phyloP scores from a whole-genome alignment of 1,139 yeast genomes.

The Sugiyamaella novakii region DNA sequence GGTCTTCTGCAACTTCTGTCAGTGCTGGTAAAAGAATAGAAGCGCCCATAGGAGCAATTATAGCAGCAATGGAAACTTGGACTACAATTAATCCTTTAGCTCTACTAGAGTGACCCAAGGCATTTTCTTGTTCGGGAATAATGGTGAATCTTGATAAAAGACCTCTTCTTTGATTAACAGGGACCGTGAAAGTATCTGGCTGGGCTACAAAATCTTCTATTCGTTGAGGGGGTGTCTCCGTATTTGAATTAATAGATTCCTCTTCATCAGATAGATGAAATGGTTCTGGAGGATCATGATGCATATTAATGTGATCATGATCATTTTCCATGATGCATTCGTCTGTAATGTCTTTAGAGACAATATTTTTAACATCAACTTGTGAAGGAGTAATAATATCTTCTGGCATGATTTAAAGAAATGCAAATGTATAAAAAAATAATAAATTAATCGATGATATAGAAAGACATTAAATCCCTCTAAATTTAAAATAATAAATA shows the following conservation, averaged over 20 bases:
- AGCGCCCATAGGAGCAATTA: slow-evolving; percentile 92
- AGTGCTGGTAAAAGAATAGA: slow-evolving; percentile 82
- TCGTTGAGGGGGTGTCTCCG: neutral
- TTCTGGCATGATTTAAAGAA: too few relatives aligned
- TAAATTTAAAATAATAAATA: too few relatives aligned
- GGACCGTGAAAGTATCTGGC: slow-evolving; percentile 22
- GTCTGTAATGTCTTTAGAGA: too few relatives aligned
- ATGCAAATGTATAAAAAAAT: too few relatives aligned
- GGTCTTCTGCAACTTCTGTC: slow-evolving; percentile 55
- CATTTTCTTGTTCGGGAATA: slow-evolving; percentile 72
- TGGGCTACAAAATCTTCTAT: slow-evolving; percentile 8
- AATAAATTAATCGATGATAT: too few relatives aligned
- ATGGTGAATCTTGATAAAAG: slow-evolving; percentile 46
- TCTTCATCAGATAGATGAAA: slow-evolving; percentile 6
- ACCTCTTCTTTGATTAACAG: slow-evolving; percentile 34
- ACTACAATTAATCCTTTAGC: slow-evolving; percentile 60
- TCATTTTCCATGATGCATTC: too few relatives aligned
- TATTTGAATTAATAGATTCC: neutral
- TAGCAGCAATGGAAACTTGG: slow-evolving; percentile 71
- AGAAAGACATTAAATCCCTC: too few relatives aligned
- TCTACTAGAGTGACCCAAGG: slow-evolving; percentile 58
- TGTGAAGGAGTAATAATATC: too few relatives aligned
- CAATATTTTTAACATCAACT: too few relatives aligned
- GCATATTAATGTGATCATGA: neutral
- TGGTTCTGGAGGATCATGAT: slow-evolving; percentile 4